These are phyloP conservation scores for Chaetomiaceae sp. DNA, from an alignment of 2,329 filamentous ascomycete genomes.

Conservation along the genomic window DNA sequence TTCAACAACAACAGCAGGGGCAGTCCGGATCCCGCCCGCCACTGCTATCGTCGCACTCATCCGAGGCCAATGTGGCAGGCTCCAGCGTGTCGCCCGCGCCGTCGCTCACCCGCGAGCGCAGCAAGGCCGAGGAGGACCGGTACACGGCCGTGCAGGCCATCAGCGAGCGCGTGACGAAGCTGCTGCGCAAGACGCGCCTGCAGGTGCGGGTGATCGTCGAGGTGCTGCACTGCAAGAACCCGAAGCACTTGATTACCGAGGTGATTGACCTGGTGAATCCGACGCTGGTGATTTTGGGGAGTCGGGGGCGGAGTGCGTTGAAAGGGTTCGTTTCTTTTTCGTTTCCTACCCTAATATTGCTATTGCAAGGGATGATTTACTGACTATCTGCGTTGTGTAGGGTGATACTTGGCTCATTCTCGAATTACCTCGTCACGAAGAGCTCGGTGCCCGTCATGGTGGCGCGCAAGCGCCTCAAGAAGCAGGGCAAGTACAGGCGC, in stretches of 20 bases:
- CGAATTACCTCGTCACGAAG: conserved; percentile 95
- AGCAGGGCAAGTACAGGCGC: conserved; percentile 77
- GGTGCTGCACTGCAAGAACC: conserved; percentile 97
- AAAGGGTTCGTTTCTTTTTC: conserved; percentile 62
- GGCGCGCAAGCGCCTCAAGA: conserved; percentile 80
- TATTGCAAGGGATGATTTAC: conserved; percentile 17
- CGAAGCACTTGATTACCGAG: conserved; percentile 92
- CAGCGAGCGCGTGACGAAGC: conserved; percentile 74
- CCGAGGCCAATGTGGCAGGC: conserved; percentile 25
- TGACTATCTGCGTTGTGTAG: conserved; percentile 45
- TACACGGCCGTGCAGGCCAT: conserved; percentile 77
- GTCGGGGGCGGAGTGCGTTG: conserved; percentile 81
- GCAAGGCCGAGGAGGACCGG: conserved; percentile 71
- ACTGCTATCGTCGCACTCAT: conserved; percentile 30
- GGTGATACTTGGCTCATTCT: conserved; percentile 92
- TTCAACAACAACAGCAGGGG: too few species aligned
- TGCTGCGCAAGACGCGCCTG: conserved; percentile 84
- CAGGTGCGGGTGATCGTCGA: conserved; percentile 93
- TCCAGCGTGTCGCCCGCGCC: conserved; percentile 44
- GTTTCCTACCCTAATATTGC: not conserved
- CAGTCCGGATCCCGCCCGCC: conserved; percentile 28
- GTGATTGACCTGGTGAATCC: conserved; percentile 92
- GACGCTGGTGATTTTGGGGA: conserved; percentile 89
- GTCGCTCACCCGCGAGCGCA: conserved; percentile 44
- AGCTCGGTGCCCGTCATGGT: conserved; percentile 98